Conservation (phyloP, 345 rosid genomes). For the Melastoma malabathricum region DNA sequence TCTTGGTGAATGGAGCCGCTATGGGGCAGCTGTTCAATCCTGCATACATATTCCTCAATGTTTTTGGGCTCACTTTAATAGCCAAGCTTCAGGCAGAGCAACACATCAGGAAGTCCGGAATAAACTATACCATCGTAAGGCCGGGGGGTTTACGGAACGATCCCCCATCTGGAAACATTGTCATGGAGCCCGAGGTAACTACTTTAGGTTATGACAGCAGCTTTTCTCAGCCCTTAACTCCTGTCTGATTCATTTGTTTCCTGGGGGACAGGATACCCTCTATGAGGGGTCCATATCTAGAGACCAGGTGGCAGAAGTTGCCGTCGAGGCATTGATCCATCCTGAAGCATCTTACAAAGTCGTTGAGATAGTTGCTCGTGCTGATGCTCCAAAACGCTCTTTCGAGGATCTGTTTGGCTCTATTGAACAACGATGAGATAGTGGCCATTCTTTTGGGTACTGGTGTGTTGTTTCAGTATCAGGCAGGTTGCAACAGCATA, state of each 20-base stretch:
- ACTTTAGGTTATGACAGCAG: not conserved
- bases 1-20: slow-evolving; percentile 88
- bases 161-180: slow-evolving; percentile 61
- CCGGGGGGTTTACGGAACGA: slow-evolving; percentile 84
- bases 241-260: slow-evolving; percentile 1
- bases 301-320: slow-evolving; percentile 74
- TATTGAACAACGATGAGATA: slow-evolving; percentile 25
- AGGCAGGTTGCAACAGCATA: too few relatives aligned
- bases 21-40: slow-evolving; percentile 92
- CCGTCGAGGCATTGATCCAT: slow-evolving; percentile 53
- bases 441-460: too few relatives aligned
- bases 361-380: slow-evolving; percentile 64
- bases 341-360: slow-evolving; percentile 68
- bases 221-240: not conserved
- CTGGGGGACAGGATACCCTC: slow-evolving; percentile 49
- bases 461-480: too few relatives aligned
- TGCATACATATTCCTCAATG: slow-evolving; percentile 73
- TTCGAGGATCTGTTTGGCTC: slow-evolving; percentile 62
- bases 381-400: slow-evolving; percentile 48
- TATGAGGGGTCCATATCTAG: slow-evolving; percentile 72
- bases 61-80: slow-evolving; percentile 67
- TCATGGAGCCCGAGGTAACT: slow-evolving; percentile 80
- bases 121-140: slow-evolving; percentile 70
- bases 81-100: slow-evolving; percentile 96
- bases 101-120: slow-evolving; percentile 56